Evolutionary conservation across 2,329 filamentous ascomycete species (phyloP), one percentile per base, ranked within the genome.

Genomic region (Hypoxylon rubiginosum): DNA sequence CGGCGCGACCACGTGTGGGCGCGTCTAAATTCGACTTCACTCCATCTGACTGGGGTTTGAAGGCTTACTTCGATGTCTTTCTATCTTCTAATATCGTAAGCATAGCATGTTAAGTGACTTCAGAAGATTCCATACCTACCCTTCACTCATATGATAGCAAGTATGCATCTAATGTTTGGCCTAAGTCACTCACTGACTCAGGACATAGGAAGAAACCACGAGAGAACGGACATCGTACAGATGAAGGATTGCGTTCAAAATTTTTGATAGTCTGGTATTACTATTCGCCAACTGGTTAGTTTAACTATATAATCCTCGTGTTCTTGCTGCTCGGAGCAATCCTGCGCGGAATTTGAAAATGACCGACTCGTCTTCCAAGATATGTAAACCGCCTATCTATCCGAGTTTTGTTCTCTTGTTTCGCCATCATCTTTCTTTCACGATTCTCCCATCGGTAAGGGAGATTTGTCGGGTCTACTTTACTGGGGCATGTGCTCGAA

Each of bases 401-500:
- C 39, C n/a, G n/a, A 43, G 39, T 43, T 7, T 43, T 17, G 2
- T 19, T 11, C 7, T 43, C 1, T 43, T 6, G n/a, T 43, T 43
- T 17, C 3, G 8, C 26, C 26, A 36, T 13, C n/a, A 5, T 19
- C 6, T 2, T 17, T 43, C n/a, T n/a, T 19, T 43, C 11, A 15
- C n/a, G 3, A 7, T 43, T 19, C 39, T n/a, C 3, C 11, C 11
- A 36, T 2, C 15, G 11, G 34, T 13, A 36, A 36, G 39, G 39
- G 2, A 43, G n/a, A 19, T 4, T 43, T 8, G n/a, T 43, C 39
- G 17, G 39, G 17, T 6, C 10, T 43, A 4, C 39, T 34, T 62
- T 63, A 88, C 76, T 87, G 76, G 11, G 88, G 88, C 88, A 91
- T 90, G 77, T 89, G 80, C 74, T 84, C 77, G 77, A 91, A 91